Evolutionary conservation across 495 filamentous ascomycete species (phyloP), one percentile per base, ranked within the genome.

Genomic region (Tuber calosporum): DNA sequence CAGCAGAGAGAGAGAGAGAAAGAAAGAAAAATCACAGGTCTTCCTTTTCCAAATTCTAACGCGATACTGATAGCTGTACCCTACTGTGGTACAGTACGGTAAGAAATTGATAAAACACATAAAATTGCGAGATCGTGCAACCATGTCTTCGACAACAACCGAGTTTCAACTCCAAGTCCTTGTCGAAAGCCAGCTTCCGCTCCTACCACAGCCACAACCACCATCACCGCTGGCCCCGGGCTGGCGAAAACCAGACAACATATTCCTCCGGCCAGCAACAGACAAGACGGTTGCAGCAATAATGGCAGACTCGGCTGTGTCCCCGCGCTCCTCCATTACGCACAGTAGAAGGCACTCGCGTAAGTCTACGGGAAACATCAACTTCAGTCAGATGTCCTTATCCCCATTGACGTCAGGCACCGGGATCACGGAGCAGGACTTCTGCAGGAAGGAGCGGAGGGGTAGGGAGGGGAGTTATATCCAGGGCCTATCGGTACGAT

Each of bases 321-420:
- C 72, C 22, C 39, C 75, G 20, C 73, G 53, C 48, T 70, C 75
- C 2, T 58, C 74, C 53, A 42, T 76, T 38, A 20, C 43, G 17
- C 69, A 79, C 48, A 79, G 69, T 36, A 73, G 79, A 41, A 69
- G 74, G 22, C 80, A 81, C 40, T 79, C 80, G 8, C 81, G 79
- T 15, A 81, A 77, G n/a, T 77, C 74, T 11, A 79, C 79, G 5
- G 79, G 79, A 39, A 78, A 73, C 69, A 79, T 81, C 48, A 81
- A 79, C 69, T 81, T 81, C 70, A 68, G 68, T 22, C 76, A 77
- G 22, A 69, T 81, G 74, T 81, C 80, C 17, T 30, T 81, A 9
- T 77, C 73, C 22, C 80, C 80, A 1, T 74, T 81, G 38, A 81
- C 80, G 13, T 75, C 73, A 2, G n/a, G 73, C 22, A 70, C 73